Evolutionary conservation across 2,329 filamentous ascomycete genomes (phyloP).

Genomic region (Cytospora piceae): DNA sequence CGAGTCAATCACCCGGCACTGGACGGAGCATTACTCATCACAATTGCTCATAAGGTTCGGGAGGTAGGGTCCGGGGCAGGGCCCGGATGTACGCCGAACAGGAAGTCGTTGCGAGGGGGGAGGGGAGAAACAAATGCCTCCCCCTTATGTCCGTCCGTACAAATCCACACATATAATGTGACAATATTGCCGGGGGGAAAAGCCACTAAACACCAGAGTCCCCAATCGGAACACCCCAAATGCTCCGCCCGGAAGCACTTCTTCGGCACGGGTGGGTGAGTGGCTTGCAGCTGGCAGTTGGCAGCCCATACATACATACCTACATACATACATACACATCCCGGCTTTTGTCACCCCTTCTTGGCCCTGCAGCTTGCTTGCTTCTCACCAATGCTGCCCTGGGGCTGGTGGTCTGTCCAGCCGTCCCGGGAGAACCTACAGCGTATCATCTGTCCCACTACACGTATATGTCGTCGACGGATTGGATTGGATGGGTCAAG

Average conservation of each 20-base stretch:
- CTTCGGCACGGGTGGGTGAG: no score
- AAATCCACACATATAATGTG: constrained; percentile 8
- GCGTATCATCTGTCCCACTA: no score
- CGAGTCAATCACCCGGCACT: constrained; percentile 10
- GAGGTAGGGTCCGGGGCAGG: neutral
- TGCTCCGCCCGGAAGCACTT: constrained; percentile 9
- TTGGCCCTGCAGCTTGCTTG: neutral
- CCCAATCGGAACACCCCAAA: constrained; percentile 20
- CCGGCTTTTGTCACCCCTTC: neutral
- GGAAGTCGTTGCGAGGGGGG: constrained; percentile 5
- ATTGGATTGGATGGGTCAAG: neutral
- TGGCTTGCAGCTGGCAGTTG: neutral
- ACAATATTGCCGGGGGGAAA: neutral
- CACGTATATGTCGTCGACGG: no score
- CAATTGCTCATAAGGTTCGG: neutral
- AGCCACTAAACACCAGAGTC: neutral
- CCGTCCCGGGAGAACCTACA: no score
- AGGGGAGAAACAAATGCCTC: neutral
- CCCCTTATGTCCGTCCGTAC: neutral
- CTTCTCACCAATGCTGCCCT: neutral
- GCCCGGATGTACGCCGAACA: neutral
- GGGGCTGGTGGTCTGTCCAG: no score
- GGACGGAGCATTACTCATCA: neutral
- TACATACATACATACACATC: no score
- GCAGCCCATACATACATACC: no score